Percentiles rank a stretch among this genome's conserved stretches.
These are phyloP conservation scores for Oryza rufipogon DNA, from an alignment of 176 grass and related monocot genomes.

Conservation along the genomic window DNA sequence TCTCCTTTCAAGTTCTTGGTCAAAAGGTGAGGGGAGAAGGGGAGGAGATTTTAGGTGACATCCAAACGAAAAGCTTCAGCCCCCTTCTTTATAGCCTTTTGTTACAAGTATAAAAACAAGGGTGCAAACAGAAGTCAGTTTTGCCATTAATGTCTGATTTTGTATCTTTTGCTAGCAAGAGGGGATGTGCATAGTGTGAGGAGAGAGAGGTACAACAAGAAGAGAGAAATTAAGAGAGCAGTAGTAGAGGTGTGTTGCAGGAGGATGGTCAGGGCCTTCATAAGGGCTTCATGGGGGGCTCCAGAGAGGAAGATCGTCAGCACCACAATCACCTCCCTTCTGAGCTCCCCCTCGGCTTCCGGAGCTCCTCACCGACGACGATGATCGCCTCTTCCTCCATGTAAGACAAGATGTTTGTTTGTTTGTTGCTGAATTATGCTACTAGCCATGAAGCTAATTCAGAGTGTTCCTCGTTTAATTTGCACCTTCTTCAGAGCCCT, in stretches of 20 bases:
- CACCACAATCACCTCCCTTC: background rate
- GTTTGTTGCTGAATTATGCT: background rate
- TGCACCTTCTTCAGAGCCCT: background rate
- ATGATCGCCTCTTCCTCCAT: conserved; percentile 57
- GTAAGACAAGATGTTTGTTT: conserved; percentile 35
- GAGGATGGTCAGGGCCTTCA: conserved; percentile 57
- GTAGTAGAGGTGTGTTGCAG: background rate
- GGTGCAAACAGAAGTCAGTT: conserved; percentile 54
- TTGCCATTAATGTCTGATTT: conserved; percentile 59
- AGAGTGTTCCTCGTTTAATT: background rate
- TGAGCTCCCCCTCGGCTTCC: conserved; percentile 24
- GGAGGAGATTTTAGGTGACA: conserved; percentile 52
- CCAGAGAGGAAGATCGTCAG: conserved; percentile 30
- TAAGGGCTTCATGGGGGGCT: conserved; percentile 46
- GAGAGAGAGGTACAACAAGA: conserved; percentile 2
- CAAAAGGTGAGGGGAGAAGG: conserved; percentile 43
- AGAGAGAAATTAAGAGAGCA: background rate
- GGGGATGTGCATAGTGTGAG: conserved; percentile 41
- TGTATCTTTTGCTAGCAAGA: conserved; percentile 35
- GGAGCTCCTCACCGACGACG: background rate
- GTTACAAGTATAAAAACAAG: conserved; percentile 44
- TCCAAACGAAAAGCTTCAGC: conserved; percentile 46
- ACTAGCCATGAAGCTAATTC: background rate
- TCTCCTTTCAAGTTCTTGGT: conserved; percentile 47
- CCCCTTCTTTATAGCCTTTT: conserved; percentile 45